phyloP scores from a whole-genome alignment of 352 stramenopile species.

The Aphanomyces stellatus region DNA sequence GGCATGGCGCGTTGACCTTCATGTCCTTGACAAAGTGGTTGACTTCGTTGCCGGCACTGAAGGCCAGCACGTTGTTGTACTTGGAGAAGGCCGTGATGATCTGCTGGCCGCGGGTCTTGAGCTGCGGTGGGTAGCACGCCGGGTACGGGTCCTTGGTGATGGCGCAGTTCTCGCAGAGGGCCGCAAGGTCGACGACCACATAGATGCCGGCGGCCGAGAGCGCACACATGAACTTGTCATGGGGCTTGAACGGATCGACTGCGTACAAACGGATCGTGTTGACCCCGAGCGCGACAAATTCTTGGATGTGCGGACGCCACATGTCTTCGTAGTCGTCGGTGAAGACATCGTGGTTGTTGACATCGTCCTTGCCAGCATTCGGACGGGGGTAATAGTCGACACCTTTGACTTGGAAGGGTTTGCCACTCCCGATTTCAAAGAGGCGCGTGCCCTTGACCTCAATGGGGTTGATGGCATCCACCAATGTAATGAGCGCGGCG shows the following conservation, averaged over 20 bases:
- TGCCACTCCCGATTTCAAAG: slow-evolving; percentile 58
- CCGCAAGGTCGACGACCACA: slow-evolving; percentile 52
- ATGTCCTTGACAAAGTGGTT: too few species aligned
- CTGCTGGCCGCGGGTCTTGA: slow-evolving; percentile 63
- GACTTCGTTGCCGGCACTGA: too few species aligned
- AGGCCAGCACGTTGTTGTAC: slow-evolving; percentile 78
- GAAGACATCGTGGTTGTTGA: slow-evolving; percentile 80
- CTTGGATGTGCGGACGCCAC: slow-evolving; percentile 55
- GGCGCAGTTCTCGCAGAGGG: slow-evolving; percentile 50
- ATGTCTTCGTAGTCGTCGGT: slow-evolving; percentile 52
- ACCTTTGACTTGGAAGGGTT: slow-evolving; percentile 65
- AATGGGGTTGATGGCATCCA: slow-evolving; percentile 19
- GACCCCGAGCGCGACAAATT: slow-evolving; percentile 50
- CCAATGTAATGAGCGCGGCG: background rate
- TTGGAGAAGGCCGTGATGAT: slow-evolving; percentile 77
- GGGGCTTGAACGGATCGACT: slow-evolving; percentile 54
- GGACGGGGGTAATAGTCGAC: slow-evolving; percentile 84
- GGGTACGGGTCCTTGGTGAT: slow-evolving; percentile 46
- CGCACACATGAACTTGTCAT: slow-evolving; percentile 81
- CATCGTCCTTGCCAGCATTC: slow-evolving; percentile 49
- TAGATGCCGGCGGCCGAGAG: slow-evolving; percentile 66
- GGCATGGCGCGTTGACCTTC: too few species aligned
- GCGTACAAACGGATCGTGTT: slow-evolving; percentile 78
- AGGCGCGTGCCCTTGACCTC: slow-evolving; percentile 71
- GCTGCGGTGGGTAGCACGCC: slow-evolving; percentile 46